Percentiles rank a stretch among this genome's conserved stretches.
phyloP scores from a whole-genome alignment of 129 eudicot genomes.

The Oenanthe sinensis region DNA sequence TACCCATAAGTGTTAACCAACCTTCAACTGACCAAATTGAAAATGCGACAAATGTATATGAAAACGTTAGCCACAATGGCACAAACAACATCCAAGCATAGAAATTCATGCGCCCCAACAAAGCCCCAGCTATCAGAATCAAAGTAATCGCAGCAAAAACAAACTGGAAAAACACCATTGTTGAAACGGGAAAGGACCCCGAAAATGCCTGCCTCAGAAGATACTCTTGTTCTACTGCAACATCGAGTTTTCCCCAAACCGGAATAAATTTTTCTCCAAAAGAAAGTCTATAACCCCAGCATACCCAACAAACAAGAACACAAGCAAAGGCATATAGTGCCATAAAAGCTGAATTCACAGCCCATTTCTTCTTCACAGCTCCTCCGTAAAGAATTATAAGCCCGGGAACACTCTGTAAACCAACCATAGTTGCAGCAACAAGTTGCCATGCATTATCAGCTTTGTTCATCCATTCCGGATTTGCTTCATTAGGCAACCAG shows the following conservation, averaged over 20 bases:
- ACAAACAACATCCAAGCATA: slow-evolving; percentile 17
- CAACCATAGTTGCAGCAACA: slow-evolving; percentile 13
- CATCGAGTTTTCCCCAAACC: background rate
- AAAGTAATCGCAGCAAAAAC: slow-evolving; percentile 13
- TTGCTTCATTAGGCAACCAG: slow-evolving; percentile 3
- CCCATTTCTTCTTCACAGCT: slow-evolving; percentile 19
- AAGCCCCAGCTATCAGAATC: slow-evolving; percentile 14
- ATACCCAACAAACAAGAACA: slow-evolving; percentile 17
- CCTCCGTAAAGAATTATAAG: slow-evolving; percentile 17
- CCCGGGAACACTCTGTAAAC: slow-evolving; percentile 13
- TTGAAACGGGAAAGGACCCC: slow-evolving; percentile 5
- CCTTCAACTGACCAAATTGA: slow-evolving; percentile 11
- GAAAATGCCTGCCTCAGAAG: background rate
- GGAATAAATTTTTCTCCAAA: slow-evolving; percentile 11
- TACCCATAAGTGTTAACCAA: slow-evolving; percentile 6
- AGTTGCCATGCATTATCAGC: slow-evolving; percentile 21
- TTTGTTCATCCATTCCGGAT: slow-evolving; percentile 15
- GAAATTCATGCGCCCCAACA: slow-evolving; percentile 17
- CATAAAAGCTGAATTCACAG: slow-evolving; percentile 20
- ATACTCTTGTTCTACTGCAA: slow-evolving; percentile 7
- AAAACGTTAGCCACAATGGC: slow-evolving; percentile 15
- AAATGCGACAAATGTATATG: slow-evolving; percentile 11
- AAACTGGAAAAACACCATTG: slow-evolving; percentile 18
- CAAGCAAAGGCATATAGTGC: slow-evolving; percentile 14
- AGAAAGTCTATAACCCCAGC: slow-evolving; percentile 12